Evolutionary conservation across 164 flowering plant genomes (phyloP), one percentile per base, ranked within the genome.

Genomic region (Buxus sempervirens): DNA sequence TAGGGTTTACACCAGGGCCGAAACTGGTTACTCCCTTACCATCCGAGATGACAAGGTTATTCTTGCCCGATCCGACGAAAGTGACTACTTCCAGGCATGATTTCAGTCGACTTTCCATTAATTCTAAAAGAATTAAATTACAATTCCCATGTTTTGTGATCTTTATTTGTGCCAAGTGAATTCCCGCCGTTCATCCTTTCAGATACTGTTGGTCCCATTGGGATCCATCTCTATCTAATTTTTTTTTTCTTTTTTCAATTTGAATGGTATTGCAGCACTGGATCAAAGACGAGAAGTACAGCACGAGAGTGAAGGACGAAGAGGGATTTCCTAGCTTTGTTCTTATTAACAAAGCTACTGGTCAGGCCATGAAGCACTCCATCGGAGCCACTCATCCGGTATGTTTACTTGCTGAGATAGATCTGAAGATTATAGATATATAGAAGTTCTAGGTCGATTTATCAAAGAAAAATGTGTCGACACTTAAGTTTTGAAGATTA

Each of bases 211-310:
- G n/a, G n/a, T n/a, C n/a, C n/a, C n/a, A n/a, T n/a, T n/a, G n/a
- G n/a, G n/a, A n/a, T n/a, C n/a, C n/a, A n/a, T n/a, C n/a, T n/a
- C n/a, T n/a, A n/a, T n/a, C n/a, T n/a, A n/a, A n/a, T n/a, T n/a
- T 32, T 16, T 25, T 6, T 60, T 16, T 18, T 67, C 58, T 42
- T 21, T 4, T 18, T 7, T 54, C 13, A 13, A 19, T 4, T 7
- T 67, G 51, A 22, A 20, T 41, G 18, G 36, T 67, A 24, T 71
- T 77, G 70, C 76, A 88, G 91, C 87, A 87, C 64, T 91, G 93
- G 97, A 74, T 77, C 67, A 91, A 89, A 70, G 97, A 91, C 72
- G 90, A 87, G 79, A 91, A 79, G 70, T 85, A 72, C 77, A 83
- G 91, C 67, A 83, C 84, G 0, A 87, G 74, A 62, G 91, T 89